Base-by-base conservation (phyloP, 441 rosid genomes). In the Populus hybrid region DNA sequence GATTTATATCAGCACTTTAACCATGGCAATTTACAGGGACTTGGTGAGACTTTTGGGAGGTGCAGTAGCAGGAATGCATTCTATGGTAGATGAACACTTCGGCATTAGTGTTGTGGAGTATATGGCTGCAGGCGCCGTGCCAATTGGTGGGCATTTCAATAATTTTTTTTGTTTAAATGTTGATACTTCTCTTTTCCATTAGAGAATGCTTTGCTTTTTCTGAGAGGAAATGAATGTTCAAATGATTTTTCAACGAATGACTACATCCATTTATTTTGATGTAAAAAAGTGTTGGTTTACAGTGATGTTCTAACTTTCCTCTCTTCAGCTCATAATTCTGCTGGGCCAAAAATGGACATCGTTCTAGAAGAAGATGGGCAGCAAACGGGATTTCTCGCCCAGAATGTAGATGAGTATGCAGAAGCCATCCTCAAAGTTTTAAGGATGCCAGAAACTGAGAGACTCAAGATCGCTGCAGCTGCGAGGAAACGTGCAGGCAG, bases 91-190 rank as follows among this genome's bases (percentile, higher is more conserved):
- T 59, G 98, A 95, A 87, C 98, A 94, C 74, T 94, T 95, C 73
- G 97, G 99, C 74, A 94, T 94, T 18, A 81, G 96, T 9, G 94
- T 95, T 67, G 99, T 94, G 32, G 99, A 95, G 86, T 95, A 87
- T 80, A 95, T 95, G 98, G 94, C 97, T 79, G 97, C 97, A 2
- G 99, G 98, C 19, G 95, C 95, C 63, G 86, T 95, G 75, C 98
- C 99, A 34, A 94, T 94, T 16, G 97, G 98, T 95, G 42, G 26
- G 84, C 61, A 23, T 70, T 76, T 75, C n/a, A 21, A 70, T 11
- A 40, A 59, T 28, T 5, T 26, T 77, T n/a, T 76, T 61, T 50
- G 1, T 26, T 70, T 66, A 42, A 72, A 21, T 67, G 19, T 36
- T 0, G 18, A 65, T n/a, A 21, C 68, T 30, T 75, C 2, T 28